Conservation (phyloP, 2,329 filamentous ascomycete species). For the Dryadomyces quercus-mongolicae region DNA sequence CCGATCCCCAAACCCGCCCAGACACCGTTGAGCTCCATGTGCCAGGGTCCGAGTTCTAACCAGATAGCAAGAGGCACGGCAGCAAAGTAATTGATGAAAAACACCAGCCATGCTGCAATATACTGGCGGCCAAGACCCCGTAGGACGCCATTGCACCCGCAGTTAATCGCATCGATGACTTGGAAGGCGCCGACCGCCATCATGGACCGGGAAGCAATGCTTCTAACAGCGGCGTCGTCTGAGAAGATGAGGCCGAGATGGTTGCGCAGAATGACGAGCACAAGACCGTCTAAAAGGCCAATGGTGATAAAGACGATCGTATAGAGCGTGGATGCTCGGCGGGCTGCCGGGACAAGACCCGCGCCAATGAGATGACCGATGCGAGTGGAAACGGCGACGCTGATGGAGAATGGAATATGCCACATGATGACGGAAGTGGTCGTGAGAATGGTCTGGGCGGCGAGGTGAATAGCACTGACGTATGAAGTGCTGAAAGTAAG, state of each 20-base stretch:
- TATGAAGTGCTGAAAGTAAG: slow-evolving; percentile 56
- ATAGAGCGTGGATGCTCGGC: slow-evolving; percentile 2
- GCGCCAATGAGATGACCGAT: slow-evolving; percentile 66
- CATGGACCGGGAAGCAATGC: slow-evolving; percentile 42
- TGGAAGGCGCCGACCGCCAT: slow-evolving; percentile 62
- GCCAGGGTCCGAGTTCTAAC: slow-evolving; percentile 45
- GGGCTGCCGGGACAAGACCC: slow-evolving; percentile 30
- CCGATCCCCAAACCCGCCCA: slow-evolving; percentile 38
- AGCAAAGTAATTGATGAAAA: slow-evolving; percentile 60
- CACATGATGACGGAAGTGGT: slow-evolving; percentile 55
- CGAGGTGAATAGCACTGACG: slow-evolving; percentile 52
- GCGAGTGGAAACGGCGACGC: slow-evolving; percentile 57
- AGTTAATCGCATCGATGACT: slow-evolving; percentile 55
- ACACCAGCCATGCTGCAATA: slow-evolving; percentile 57
- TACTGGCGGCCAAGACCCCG: slow-evolving; percentile 59
- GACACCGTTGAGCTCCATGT: slow-evolving; percentile 53
- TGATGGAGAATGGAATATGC: slow-evolving; percentile 62
- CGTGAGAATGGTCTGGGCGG: slow-evolving; percentile 57
- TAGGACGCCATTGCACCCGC: slow-evolving; percentile 56
- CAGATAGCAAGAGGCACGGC: slow-evolving; percentile 60
- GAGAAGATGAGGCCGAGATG: slow-evolving; percentile 53
- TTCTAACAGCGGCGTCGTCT: slow-evolving; percentile 40
- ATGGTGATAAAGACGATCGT: slow-evolving; percentile 13
- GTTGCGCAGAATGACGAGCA: slow-evolving; percentile 45
- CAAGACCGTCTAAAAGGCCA: slow-evolving; percentile 47